Percentiles rank a stretch among this genome's conserved stretches.
Evolutionary conservation across 2,329 filamentous ascomycete genomes (phyloP).

Genomic region (Fusarium oxysporum): DNA sequence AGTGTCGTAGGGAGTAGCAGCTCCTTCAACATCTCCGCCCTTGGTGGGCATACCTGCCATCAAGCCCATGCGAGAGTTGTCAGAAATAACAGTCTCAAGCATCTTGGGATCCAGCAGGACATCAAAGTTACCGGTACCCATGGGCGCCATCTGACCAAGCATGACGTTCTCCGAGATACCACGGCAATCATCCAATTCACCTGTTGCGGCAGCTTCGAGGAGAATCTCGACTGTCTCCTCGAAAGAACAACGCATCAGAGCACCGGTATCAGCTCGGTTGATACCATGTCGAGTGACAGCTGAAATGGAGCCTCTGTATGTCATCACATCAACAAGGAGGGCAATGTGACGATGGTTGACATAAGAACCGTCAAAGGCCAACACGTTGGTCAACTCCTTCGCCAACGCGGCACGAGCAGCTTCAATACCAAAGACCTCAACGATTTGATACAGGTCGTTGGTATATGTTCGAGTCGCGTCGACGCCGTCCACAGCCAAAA

Average conservation of each 20-base stretch:
- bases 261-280: slow-evolving; percentile 97
- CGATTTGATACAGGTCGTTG: slow-evolving; percentile 95
- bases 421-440: slow-evolving; percentile 96
- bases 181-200: slow-evolving; percentile 96
- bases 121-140: slow-evolving; percentile 97
- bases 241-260: slow-evolving; percentile 98
- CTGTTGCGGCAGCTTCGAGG: slow-evolving; percentile 91
- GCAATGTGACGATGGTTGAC: slow-evolving; percentile 99
- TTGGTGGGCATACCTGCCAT: slow-evolving; percentile 84
- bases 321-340: slow-evolving; percentile 97
- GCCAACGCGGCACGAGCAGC: slow-evolving; percentile 89
- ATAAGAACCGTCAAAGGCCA: slow-evolving; percentile 99
- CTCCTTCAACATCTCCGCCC: slow-evolving; percentile 80
- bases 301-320: slow-evolving; percentile 91
- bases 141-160: slow-evolving; percentile 95
- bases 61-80: slow-evolving; percentile 87
- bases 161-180: slow-evolving; percentile 99
- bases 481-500: slow-evolving; percentile 88
- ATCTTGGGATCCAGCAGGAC: slow-evolving; percentile 93
- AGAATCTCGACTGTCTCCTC: slow-evolving; percentile 99
- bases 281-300: slow-evolving; percentile 98
- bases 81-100: slow-evolving; percentile 93
- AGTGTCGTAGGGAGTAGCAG: slow-evolving; percentile 93
- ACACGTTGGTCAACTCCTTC: slow-evolving; percentile 87
- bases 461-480: slow-evolving; percentile 88